Evolutionary conservation across 768 basidiomycete genomes (phyloP).

Genomic region (Tulasnella sp.): DNA sequence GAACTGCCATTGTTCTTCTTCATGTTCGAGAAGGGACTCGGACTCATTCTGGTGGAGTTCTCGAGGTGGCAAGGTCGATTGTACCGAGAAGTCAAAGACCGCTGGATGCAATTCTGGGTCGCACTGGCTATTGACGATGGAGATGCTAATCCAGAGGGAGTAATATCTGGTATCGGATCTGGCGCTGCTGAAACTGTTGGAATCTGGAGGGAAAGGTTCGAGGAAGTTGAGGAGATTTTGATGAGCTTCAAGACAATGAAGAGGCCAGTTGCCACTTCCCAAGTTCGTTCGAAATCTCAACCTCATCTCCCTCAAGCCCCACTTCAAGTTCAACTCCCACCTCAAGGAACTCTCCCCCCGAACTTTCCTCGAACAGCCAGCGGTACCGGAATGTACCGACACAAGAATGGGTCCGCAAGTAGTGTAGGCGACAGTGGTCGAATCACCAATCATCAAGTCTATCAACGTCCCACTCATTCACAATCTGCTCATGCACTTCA

Average conservation of each 20-base stretch:
- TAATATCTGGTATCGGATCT: constrained; percentile 12
- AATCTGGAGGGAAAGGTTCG: constrained; percentile 60
- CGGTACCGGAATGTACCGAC: constrained; percentile 4
- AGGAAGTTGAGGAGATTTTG: constrained; percentile 45
- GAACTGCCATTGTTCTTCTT: constrained; percentile 56
- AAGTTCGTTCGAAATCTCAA: constrained; percentile 14
- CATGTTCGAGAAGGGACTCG: constrained; percentile 32
- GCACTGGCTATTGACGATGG: constrained; percentile 61
- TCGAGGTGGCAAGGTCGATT: constrained; percentile 9
- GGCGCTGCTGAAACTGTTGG: constrained; percentile 47
- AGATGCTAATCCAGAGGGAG: constrained; percentile 26
- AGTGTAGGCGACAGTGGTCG: constrained; percentile 6
- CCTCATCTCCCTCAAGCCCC: constrained; percentile 19
- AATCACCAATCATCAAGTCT: too few relatives aligned
- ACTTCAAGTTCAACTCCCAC: too few relatives aligned
- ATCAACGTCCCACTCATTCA: constrained; percentile 1
- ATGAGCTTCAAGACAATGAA: constrained; percentile 25
- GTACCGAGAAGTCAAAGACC: constrained; percentile 38
- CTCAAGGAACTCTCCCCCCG: too few relatives aligned
- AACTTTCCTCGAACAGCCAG: too few relatives aligned
- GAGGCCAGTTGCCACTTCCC: not conserved
- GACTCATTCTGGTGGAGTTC: constrained; percentile 6
- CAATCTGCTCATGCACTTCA: constrained; percentile 2
- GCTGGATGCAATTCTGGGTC: constrained; percentile 78
- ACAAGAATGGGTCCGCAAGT: constrained; percentile 3